Evolutionary conservation across 331 rosid genomes (phyloP).

Genomic region (Pyracantha coccinea): DNA sequence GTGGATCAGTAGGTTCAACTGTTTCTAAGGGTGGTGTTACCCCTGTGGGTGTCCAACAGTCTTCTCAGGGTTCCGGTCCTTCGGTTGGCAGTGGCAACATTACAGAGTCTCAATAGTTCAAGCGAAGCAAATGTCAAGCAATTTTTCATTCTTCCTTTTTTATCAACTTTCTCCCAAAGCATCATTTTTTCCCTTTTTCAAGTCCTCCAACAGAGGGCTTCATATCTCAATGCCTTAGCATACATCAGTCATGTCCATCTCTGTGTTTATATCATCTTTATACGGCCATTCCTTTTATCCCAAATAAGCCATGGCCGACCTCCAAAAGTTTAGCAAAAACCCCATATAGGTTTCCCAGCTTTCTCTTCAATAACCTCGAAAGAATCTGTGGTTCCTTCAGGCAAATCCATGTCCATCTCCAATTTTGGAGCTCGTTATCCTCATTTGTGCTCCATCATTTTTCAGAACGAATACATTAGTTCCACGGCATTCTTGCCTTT

Average conservation of each 20-base stretch:
- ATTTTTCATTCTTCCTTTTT: slow-evolving; percentile 45
- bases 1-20: slow-evolving; percentile 65
- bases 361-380: slow-evolving; percentile 59
- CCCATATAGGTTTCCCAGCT: slow-evolving; percentile 46
- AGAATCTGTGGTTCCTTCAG: slow-evolving; percentile 38
- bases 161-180: slow-evolving; percentile 41
- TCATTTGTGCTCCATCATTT: slow-evolving; percentile 44
- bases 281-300: slow-evolving; percentile 57
- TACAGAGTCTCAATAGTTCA: slow-evolving; percentile 49
- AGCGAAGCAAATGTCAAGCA: slow-evolving; percentile 56
- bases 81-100: slow-evolving; percentile 20
- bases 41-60: slow-evolving; percentile 38
- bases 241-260: slow-evolving; percentile 48
- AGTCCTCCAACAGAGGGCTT: slow-evolving; percentile 56
- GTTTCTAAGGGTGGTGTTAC: slow-evolving; percentile 45
- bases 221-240: slow-evolving; percentile 63
- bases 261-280: slow-evolving; percentile 58
- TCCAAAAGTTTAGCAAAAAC: slow-evolving; percentile 49
- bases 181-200: slow-evolving; percentile 44
- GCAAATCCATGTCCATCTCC: slow-evolving; percentile 40
- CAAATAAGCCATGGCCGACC: slow-evolving; percentile 77
- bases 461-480: slow-evolving; percentile 28
- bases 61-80: slow-evolving; percentile 57
- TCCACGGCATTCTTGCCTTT: slow-evolving; percentile 25
- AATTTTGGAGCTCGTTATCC: slow-evolving; percentile 39